These are phyloP conservation scores for Colletotrichum eremochloae DNA, from an alignment of 2,329 filamentous ascomycete species.

Conservation along the genomic window DNA sequence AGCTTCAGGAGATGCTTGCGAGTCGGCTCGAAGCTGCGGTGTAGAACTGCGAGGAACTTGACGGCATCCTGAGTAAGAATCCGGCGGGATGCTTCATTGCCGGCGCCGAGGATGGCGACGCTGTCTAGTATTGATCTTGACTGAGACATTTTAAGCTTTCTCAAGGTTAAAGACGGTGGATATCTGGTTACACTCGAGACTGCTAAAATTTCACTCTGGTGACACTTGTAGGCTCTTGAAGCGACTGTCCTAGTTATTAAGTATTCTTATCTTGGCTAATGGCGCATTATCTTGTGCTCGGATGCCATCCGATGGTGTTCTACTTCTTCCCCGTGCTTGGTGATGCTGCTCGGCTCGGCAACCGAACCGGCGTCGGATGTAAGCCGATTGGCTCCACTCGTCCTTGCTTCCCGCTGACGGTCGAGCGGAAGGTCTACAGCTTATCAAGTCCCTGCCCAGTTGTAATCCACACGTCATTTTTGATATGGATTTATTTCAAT, in stretches of 20 bases:
- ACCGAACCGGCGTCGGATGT: slow-evolving; percentile 16
- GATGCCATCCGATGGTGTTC: slow-evolving; percentile 29
- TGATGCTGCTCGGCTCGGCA: slow-evolving; percentile 7
- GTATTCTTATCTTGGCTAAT: not conserved
- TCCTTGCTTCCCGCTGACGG: slow-evolving; percentile 12
- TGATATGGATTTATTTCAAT: not conserved
- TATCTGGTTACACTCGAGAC: not conserved
- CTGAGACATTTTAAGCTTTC: slow-evolving; percentile 21
- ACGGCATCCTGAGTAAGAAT: slow-evolving; percentile 86
- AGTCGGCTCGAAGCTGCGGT: slow-evolving; percentile 86
- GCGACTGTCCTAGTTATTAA: slow-evolving; percentile 1
- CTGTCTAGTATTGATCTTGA: slow-evolving; percentile 48
- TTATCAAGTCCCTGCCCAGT: not conserved
- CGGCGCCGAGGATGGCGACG: slow-evolving; percentile 80
- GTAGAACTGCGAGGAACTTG: slow-evolving; percentile 86
- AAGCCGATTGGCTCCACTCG: slow-evolving; percentile 32
- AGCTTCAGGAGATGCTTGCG: slow-evolving; percentile 86
- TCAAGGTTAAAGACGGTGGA: not conserved
- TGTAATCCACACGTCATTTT: not conserved
- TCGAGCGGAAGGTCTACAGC: slow-evolving; percentile 22
- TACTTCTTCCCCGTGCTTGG: not conserved
- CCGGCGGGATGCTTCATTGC: slow-evolving; percentile 81
- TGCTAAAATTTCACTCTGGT: not conserved
- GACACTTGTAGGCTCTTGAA: not conserved
- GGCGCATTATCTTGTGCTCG: slow-evolving; percentile 2